Evolutionary conservation across 2,329 filamentous ascomycete genomes (phyloP), one percentile per base, ranked within the genome.

Genomic region (Colletotrichum trifolii): DNA sequence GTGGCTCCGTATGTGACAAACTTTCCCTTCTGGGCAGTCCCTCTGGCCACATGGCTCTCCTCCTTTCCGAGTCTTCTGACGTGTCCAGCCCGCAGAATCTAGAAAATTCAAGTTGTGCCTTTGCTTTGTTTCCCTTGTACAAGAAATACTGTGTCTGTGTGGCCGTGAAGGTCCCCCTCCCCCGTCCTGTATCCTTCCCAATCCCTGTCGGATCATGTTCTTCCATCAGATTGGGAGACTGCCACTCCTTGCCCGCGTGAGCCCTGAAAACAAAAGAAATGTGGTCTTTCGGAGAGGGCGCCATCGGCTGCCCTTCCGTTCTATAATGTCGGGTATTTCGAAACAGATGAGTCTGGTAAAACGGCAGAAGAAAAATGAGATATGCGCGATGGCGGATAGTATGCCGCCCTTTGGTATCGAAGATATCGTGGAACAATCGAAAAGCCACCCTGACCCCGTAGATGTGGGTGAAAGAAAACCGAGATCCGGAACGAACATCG

Each of bases 251-350:
- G 57, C 62, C 62, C 57, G 50, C 47, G 57, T 61, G 57, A 65
- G 62, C 46, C 62, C 62, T 54, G 53, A 43, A 50, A 66, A 66
- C 59, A 66, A 66, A 64, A 34, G 63, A 66, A 64, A 66, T 58
- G 33, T 64, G 47, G 48, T 64, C 53, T 66, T 58, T 64, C 59
- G 63, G 48, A 47, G 34, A 49, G 47, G 42, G n/a, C 47, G 53
- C 63, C 53, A 39, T 54, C 2, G 34, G 54, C 48, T 15, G 25
- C 67, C 67, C 50, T 49, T 47, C 57, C 67, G 67, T 49, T 68
- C 67, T 68, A 68, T 68, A 67, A 48, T 58, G 34, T 68, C 57
- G 60, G 64, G 67, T 67, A 64, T 67, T 65, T 67, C 56, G 56
- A 60, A 68, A 65, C 55, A 64, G 60, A 48, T 60, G 52, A 64